Base-by-base conservation (phyloP, 768 basidiomycete genomes). In the Boletus bicolor region DNA sequence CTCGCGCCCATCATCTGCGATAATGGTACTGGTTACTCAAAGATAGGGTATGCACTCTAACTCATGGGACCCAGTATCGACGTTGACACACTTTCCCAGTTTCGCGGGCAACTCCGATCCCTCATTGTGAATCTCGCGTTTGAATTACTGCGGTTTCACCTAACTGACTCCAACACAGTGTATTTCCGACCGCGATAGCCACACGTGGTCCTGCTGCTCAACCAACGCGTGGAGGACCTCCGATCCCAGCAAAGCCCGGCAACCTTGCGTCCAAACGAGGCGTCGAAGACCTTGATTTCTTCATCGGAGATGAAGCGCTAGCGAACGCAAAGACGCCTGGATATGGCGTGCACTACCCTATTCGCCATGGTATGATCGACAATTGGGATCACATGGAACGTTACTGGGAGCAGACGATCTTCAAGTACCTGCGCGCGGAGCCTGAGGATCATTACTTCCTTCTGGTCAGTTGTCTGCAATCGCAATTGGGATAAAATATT, bases 341-440 rank as follows among this genome's bases (percentile, higher is more conserved):
- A 2, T 99, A 98, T 74, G 86, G 89, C 24, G 83, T 99, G 4
- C 89, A 93, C 73, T 98, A 98, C 73, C 97, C 97, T 14, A 98
- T 98, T 68, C 83, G 91, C 52, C 97, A 98, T 68, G 96, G 96
- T 26, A 88, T 91, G 88, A 96, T 97, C 67, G 95, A 97, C 59
- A 97, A 97, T 66, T 95, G 93, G 93, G 93, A 95, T 71, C 86
- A 97, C 63, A 98, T 98, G 95, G 96, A 98, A 72, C 81, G 95
- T 30, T 98, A 94, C 75, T 99, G 97, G 97, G 94, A 97, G 72
- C 96, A 99, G 79, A 92, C 89, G 61, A 98, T 98, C 82, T 99
- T 98, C 86, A 98, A 99, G 75, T 98, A 98, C 77, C 80, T 99
- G 57, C 82, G 96, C 54, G 95, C 95, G 8, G 97, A 99, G 74